Evolutionary conservation across 768 basidiomycete species (phyloP).

Genomic region (Pholiota microspora): DNA sequence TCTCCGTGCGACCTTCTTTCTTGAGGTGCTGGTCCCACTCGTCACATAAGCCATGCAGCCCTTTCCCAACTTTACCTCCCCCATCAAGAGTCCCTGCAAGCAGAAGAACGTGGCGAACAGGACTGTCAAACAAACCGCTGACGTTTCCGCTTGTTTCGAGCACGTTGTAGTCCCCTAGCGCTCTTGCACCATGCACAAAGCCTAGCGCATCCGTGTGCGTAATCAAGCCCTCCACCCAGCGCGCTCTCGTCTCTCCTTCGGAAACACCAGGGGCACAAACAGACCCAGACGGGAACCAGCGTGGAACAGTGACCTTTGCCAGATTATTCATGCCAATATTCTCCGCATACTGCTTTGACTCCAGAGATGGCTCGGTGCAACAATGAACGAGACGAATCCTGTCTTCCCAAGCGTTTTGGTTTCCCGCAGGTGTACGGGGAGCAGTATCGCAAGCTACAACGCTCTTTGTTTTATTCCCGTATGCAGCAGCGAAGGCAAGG

Average conservation of each 20-base stretch:
- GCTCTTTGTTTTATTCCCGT: conserved; percentile 31
- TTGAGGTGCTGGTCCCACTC: conserved; percentile 29
- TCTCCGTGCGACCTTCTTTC: conserved; percentile 9
- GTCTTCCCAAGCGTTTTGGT: conserved; percentile 48
- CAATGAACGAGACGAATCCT: conserved; percentile 38
- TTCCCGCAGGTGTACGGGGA: conserved; percentile 41
- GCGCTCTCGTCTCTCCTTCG: conserved; percentile 9
- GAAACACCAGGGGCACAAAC: conserved; percentile 4
- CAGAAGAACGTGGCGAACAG: conserved; percentile 35
- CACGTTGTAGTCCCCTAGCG: conserved; percentile 43
- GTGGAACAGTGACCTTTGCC: conserved; percentile 38
- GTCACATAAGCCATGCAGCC: conserved; percentile 31
- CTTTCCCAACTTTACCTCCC: conserved; percentile 41
- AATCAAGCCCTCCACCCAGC: conserved; percentile 37
- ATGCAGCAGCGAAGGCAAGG: conserved; percentile 42
- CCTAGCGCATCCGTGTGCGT: conserved; percentile 37
- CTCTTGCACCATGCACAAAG: conserved; percentile 44
- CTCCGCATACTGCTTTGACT: conserved; percentile 26
- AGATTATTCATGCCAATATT: conserved; percentile 40
- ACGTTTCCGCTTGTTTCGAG: neutral
- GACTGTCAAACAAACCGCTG: conserved; percentile 19
- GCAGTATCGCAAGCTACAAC: conserved; percentile 51
- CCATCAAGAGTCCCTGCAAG: conserved; percentile 49
- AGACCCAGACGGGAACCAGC: conserved; percentile 48
- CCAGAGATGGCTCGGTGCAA: conserved; percentile 6